Conservation (phyloP, 2,329 filamentous ascomycete species). For the Plenodomus lindquistii region DNA sequence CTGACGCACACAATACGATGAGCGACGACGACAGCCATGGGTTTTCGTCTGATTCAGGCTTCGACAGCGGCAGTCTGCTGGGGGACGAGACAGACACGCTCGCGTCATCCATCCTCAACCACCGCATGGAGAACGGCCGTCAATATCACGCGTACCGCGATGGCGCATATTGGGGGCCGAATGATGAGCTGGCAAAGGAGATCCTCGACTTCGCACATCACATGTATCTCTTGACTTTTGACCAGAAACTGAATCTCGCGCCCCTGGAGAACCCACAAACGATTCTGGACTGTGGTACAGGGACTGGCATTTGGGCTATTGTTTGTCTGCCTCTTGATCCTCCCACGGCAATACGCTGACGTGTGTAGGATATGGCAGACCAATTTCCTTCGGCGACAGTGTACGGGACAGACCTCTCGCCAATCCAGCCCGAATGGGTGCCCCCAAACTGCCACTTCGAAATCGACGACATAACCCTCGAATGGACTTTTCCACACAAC, state of each 20-base stretch:
- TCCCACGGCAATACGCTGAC: not conserved
- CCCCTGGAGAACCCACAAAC: conserved; percentile 35
- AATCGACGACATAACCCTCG: conserved; percentile 51
- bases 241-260: conserved; percentile 40
- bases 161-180: conserved; percentile 47
- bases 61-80: conserved; percentile 42
- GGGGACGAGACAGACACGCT: conserved; percentile 43
- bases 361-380: conserved; percentile 30
- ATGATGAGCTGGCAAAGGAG: conserved; percentile 50
- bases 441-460: conserved; percentile 53
- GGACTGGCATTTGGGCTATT: conserved; percentile 46
- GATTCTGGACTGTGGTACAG: conserved; percentile 42
- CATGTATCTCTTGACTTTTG: conserved; percentile 42
- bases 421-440: conserved; percentile 55
- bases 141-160: conserved; percentile 44
- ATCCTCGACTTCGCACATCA: conserved; percentile 50
- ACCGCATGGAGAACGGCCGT: conserved; percentile 44
- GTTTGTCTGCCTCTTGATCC: conserved; percentile 3
- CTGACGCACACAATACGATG: not conserved
- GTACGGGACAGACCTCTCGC: conserved; percentile 53
- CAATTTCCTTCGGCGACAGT: conserved; percentile 34
- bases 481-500: conserved; percentile 46
- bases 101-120: conserved; percentile 40
- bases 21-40: conserved; percentile 13
- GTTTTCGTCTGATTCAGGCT: conserved; percentile 38